Evolutionary conservation across 768 basidiomycete species (phyloP).

Genomic region (Tremella fuciformis): DNA sequence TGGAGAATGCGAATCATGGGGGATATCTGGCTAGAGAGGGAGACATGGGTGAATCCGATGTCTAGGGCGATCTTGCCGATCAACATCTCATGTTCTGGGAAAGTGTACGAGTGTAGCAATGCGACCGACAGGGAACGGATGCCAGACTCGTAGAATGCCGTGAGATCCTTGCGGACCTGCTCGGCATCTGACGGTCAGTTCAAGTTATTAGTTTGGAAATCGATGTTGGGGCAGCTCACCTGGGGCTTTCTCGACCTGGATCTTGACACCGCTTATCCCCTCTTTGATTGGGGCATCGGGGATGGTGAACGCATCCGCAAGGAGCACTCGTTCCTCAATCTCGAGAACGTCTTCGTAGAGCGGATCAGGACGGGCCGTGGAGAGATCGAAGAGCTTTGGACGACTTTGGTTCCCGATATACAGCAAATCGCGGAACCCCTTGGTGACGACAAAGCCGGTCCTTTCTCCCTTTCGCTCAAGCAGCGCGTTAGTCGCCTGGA

Average conservation of each 20-base stretch:
- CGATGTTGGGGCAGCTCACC: too few relatives aligned
- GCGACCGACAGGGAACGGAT: slow-evolving; percentile 57
- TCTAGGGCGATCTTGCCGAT: slow-evolving; percentile 70
- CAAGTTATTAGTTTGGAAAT: too few relatives aligned
- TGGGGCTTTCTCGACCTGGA: too few relatives aligned
- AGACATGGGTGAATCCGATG: slow-evolving; percentile 81
- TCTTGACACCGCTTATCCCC: slow-evolving; percentile 67
- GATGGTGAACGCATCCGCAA: too few relatives aligned
- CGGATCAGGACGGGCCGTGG: slow-evolving; percentile 62
- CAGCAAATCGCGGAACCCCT: slow-evolving; percentile 64
- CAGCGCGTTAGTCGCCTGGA: slow-evolving; percentile 86
- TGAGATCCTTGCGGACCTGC: slow-evolving; percentile 61
- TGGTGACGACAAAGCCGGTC: slow-evolving; percentile 83
- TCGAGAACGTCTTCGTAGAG: slow-evolving; percentile 68
- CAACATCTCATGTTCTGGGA: slow-evolving; percentile 71
- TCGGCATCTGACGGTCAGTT: slow-evolving; percentile 56
- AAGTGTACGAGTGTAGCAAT: slow-evolving; percentile 55
- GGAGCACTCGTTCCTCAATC: slow-evolving; percentile 79
- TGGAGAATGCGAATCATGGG: slow-evolving; percentile 65
- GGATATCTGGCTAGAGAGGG: slow-evolving; percentile 62
- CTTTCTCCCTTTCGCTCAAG: slow-evolving; percentile 91
- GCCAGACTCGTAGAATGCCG: slow-evolving; percentile 70
- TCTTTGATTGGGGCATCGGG: too few relatives aligned
- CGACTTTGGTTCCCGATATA: slow-evolving; percentile 92
- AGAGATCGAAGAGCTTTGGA: slow-evolving; percentile 89